Percentiles rank a stretch among this genome's conserved stretches.
Evolutionary conservation across 495 filamentous ascomycete genomes (phyloP).

Genomic region (Daldinia vernicosa): DNA sequence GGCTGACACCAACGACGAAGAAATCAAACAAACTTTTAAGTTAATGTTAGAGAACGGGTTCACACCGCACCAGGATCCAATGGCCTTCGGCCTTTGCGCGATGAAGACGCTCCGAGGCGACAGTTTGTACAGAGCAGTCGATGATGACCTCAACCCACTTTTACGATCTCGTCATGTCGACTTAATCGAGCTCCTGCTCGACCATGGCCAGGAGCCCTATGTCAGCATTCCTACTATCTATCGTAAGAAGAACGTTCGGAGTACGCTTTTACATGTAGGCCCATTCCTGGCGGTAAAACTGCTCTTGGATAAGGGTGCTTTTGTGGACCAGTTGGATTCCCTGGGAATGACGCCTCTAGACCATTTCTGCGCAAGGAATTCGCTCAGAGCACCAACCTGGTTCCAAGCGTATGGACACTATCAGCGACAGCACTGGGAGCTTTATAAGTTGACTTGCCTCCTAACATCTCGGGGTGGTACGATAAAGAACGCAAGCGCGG

Average conservation of each 20-base stretch:
- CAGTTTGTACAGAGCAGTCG: background rate
- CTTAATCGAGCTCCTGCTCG: background rate
- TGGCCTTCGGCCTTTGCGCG: background rate
- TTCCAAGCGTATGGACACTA: background rate
- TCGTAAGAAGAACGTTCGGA: background rate
- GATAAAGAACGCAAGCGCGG: background rate
- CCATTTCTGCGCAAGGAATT: background rate
- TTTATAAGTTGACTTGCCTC: slow-evolving; percentile 5
- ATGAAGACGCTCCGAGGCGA: background rate
- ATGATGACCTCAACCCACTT: background rate
- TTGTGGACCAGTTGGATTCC: slow-evolving; percentile 1
- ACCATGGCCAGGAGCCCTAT: slow-evolving; percentile 11
- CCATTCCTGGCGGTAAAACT: background rate
- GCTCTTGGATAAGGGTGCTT: slow-evolving; percentile 9
- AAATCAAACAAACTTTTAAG: background rate
- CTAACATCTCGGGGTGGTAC: background rate
- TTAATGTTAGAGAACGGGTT: slow-evolving; percentile 18
- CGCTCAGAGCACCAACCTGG: background rate
- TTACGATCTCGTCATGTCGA: background rate
- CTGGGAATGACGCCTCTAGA: slow-evolving; percentile 14
- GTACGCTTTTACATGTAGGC: slow-evolving; percentile 2
- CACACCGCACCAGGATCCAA: background rate
- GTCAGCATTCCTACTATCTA: background rate
- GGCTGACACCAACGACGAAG: background rate
- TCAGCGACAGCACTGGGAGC: slow-evolving; percentile 1